Evolutionary conservation across 1,284 basidiomycete genomes (phyloP).

Genomic region (Sphaerobolus stellatus): DNA sequence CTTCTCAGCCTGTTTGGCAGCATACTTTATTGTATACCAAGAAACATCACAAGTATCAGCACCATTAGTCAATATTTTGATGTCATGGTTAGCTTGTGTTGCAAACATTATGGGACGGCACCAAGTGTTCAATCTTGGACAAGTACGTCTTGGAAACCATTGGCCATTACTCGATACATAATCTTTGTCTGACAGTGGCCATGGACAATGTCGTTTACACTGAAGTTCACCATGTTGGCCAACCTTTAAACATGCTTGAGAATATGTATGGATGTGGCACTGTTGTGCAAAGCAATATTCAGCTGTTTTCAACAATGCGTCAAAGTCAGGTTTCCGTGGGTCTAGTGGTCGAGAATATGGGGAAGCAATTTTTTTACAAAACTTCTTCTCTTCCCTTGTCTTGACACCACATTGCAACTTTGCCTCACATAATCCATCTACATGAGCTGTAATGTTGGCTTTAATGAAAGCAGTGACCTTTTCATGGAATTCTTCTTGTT

Average conservation of each 20-base stretch:
- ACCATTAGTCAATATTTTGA: slow-evolving; percentile 35
- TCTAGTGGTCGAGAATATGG: slow-evolving; percentile 23
- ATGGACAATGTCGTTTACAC: slow-evolving; percentile 41
- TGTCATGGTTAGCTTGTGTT: slow-evolving; percentile 34
- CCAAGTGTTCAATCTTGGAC: slow-evolving; percentile 30
- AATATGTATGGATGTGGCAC: slow-evolving; percentile 34
- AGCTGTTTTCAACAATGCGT: slow-evolving; percentile 2
- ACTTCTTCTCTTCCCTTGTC: slow-evolving; percentile 28
- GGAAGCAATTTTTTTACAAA: slow-evolving; percentile 28
- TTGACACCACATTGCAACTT: too few species aligned
- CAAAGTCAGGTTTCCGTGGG: slow-evolving; percentile 14
- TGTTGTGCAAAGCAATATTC: slow-evolving; percentile 21
- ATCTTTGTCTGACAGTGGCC: slow-evolving; percentile 17
- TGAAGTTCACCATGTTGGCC: slow-evolving; percentile 18
- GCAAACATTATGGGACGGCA: slow-evolving; percentile 24
- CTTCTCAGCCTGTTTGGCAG: slow-evolving; percentile 20
- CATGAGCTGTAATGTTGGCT: slow-evolving; percentile 28
- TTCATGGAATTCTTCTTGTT: slow-evolving; percentile 25
- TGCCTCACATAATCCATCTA: slow-evolving; percentile 19
- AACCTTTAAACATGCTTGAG: slow-evolving; percentile 22
- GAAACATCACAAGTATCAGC: slow-evolving; percentile 24
- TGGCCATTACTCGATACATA: slow-evolving; percentile 22
- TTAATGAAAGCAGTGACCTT: slow-evolving; percentile 27
- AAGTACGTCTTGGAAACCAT: slow-evolving; percentile 23
- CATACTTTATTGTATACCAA: slow-evolving; percentile 33